Evolutionary conservation across 2,329 filamentous ascomycete species (phyloP), one percentile per base, ranked within the genome.

Genomic region (Colletotrichum limetticola): DNA sequence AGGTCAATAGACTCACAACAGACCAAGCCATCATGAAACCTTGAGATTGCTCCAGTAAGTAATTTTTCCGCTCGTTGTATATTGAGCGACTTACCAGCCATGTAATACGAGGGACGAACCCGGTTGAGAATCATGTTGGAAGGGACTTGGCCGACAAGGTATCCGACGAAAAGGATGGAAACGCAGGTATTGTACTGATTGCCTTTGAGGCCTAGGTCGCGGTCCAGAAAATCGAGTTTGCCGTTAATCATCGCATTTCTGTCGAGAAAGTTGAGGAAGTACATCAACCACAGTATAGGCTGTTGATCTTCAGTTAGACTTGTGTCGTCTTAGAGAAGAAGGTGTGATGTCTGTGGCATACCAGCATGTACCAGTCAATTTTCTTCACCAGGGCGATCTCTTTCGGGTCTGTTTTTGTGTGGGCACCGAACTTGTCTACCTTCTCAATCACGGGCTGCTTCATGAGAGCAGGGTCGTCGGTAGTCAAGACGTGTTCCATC

Each of bases 341-440:
- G 0, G 32, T 9, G 6, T 14, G n/a, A 37, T 12, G 8, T 7
- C 14, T 37, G 12, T 57, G 19, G 56, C 75, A 49, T 65, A 78
- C 77, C 70, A 83, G 79, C 28, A 83, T 82, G 74, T 78, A 81
- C 53, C 76, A 66, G 74, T 83, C 82, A 4, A 83, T 76, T 72
- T 80, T 82, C 61, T 77, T 79, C 19, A 83, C 81, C 16, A 83
- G 74, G 5, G 78, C 79, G 71, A 82, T 82, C 61, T 83, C 80
- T 42, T 74, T 80, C 2, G 82, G 82, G 61, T 84, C 82, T 3
- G 82, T 83, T 76, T 84, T 84, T 64, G 80, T 79, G 64, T 80
- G 78, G 6, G 82, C 82, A 30, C 83, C 83, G 8, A 81, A 83
- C 75, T 84, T 82, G 67, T 84, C 83, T 11, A 76, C 67, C 22